Base-by-base conservation (phyloP, 2,329 filamentous ascomycete genomes). In the Emericellopsis atlantica region DNA sequence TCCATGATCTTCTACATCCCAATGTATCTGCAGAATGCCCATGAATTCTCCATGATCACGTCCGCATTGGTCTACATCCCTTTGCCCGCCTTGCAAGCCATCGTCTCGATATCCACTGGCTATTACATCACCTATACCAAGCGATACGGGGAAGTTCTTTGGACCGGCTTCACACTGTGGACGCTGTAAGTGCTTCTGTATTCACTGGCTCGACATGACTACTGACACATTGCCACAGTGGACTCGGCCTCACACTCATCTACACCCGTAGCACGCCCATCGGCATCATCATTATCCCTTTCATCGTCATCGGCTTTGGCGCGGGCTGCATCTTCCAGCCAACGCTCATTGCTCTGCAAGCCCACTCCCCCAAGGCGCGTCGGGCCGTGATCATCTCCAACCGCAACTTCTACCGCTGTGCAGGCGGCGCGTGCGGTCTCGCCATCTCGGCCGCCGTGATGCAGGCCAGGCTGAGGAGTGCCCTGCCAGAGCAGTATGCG, bases 351-450 rank as follows among this genome's bases (percentile, higher is more conserved):
- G 76, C 75, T 2, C 53, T 74, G 12, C 74, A 79, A 51, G 72
- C 74, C 0, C 73, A 79, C 51, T 69, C 65, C 18, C 60, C 64
- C 1, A 75, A 74, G 50, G 57, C 66, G 0, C 69, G 79, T 35
- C 66, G 77, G 16, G 77, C 78, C 1, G 70, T 81, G 2, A 69
- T 79, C 16, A 80, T 79, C 31, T 74, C 72, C 3, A 70, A 49
- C 7, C n/a, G n/a, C n/a, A n/a, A n/a, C n/a, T n/a, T n/a, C n/a
- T n/a, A n/a, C n/a, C n/a, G n/a, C n/a, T n/a, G n/a, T n/a, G n/a
- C n/a, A n/a, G n/a, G n/a, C n/a, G n/a, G n/a, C n/a, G n/a, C n/a
- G n/a, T n/a, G n/a, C n/a, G n/a, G n/a, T n/a, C n/a, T n/a, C n/a
- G n/a, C n/a, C n/a, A n/a, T n/a, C n/a, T n/a, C n/a, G n/a, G n/a